Evolutionary conservation across 805 yeast species (phyloP).

Genomic region (Yarrowia yakushimensis): DNA sequence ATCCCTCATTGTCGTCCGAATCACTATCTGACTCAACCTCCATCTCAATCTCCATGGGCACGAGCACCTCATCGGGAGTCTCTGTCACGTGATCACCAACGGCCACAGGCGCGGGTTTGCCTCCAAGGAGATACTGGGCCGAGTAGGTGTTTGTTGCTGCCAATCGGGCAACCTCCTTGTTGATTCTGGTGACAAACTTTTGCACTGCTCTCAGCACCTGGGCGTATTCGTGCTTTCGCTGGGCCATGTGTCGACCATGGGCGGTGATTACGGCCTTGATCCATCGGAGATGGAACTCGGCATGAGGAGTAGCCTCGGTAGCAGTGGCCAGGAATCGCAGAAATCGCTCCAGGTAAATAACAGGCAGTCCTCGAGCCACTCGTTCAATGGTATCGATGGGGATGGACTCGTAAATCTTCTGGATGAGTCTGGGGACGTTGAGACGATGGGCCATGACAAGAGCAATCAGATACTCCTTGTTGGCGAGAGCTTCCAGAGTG

Average conservation of each 20-base stretch:
- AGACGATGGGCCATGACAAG: slow-evolving; percentile 90
- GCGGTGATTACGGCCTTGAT: slow-evolving; percentile 59
- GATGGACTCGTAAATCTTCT: slow-evolving; percentile 66
- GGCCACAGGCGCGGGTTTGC: background rate
- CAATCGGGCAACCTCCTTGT: slow-evolving; percentile 55
- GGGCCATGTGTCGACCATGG: slow-evolving; percentile 74
- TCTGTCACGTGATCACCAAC: background rate
- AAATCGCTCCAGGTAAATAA: slow-evolving; percentile 66
- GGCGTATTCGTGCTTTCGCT: slow-evolving; percentile 58
- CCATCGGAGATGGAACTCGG: slow-evolving; percentile 85
- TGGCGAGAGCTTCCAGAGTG: slow-evolving; percentile 56
- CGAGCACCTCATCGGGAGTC: slow-evolving; percentile 35
- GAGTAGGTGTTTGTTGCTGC: slow-evolving; percentile 34
- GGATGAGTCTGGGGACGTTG: slow-evolving; percentile 73
- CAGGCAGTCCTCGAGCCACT: slow-evolving; percentile 67
- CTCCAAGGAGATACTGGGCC: slow-evolving; percentile 28
- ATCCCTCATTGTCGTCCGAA: slow-evolving; percentile 39
- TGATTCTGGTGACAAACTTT: slow-evolving; percentile 67
- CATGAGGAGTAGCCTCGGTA: slow-evolving; percentile 68
- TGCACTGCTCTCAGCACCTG: slow-evolving; percentile 66
- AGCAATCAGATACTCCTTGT: slow-evolving; percentile 66
- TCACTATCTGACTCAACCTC: slow-evolving; percentile 35
- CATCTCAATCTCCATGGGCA: slow-evolving; percentile 31
- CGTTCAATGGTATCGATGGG: slow-evolving; percentile 68
- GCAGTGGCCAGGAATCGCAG: slow-evolving; percentile 66